These are phyloP conservation scores for Danielia reshetovae DNA, from an alignment of 805 yeast genomes.

Conservation along the genomic window DNA sequence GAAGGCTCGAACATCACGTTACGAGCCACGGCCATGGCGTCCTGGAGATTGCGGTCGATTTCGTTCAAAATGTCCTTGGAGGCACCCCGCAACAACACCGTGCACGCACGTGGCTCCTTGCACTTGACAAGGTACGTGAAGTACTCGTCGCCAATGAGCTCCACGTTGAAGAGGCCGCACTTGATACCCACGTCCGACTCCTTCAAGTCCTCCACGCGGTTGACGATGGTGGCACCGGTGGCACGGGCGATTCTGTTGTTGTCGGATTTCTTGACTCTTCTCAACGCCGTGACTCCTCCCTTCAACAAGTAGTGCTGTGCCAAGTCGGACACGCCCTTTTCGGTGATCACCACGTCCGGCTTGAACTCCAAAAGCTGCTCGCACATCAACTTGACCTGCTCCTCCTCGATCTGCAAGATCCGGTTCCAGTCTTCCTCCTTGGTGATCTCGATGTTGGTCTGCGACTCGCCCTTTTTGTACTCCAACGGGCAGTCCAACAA, in stretches of 20 bases:
- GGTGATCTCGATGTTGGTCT: slow-evolving; percentile 94
- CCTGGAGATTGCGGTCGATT: slow-evolving; percentile 94
- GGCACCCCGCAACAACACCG: slow-evolving; percentile 90
- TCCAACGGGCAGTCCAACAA: slow-evolving; percentile 95
- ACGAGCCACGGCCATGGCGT: slow-evolving; percentile 97
- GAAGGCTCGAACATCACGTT: slow-evolving; percentile 94
- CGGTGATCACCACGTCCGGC: slow-evolving; percentile 94
- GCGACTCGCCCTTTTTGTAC: slow-evolving; percentile 98
- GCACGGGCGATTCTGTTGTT: slow-evolving; percentile 96
- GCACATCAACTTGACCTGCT: slow-evolving; percentile 85
- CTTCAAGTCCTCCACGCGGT: slow-evolving; percentile 89
- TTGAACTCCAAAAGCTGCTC: slow-evolving; percentile 78
- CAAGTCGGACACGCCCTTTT: slow-evolving; percentile 95
- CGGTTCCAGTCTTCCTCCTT: slow-evolving; percentile 96
- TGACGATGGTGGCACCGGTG: slow-evolving; percentile 96
- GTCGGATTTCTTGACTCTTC: slow-evolving; percentile 94
- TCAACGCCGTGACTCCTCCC: slow-evolving; percentile 86
- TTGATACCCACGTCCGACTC: slow-evolving; percentile 84
- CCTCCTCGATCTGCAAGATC: slow-evolving; percentile 94
- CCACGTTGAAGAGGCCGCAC: slow-evolving; percentile 91
- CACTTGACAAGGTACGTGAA: slow-evolving; percentile 82
- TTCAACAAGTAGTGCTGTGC: slow-evolving; percentile 95
- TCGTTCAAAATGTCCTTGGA: slow-evolving; percentile 95
- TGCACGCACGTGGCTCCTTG: slow-evolving; percentile 86
- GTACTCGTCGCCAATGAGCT: slow-evolving; percentile 95